Base-by-base conservation (phyloP, 1,284 basidiomycete species). In the Neotropicomus parvogracilis region DNA sequence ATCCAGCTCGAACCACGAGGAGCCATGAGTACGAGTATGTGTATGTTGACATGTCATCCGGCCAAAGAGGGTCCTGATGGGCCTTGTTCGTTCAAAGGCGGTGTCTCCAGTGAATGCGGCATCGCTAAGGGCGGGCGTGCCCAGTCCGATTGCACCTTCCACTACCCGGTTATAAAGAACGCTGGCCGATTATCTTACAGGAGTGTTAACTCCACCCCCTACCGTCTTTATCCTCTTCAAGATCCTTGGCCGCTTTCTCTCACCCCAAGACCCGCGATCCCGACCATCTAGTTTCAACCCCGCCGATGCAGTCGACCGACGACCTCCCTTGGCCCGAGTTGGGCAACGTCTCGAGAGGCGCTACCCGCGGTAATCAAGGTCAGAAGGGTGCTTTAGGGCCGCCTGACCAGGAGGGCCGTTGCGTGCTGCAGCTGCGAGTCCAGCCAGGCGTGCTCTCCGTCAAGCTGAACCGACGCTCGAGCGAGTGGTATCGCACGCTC, bases 281-380 rank as follows among this genome's bases (percentile, higher is more conserved):
- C 49, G 38, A 49, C 46, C 59, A 59, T 67, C 57, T 17, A 50
- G 36, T 43, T 50, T 27, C 24, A 39, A 40, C 40, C 74, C 76
- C 71, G 69, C 74, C 70, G 66, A 86, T 72, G 78, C 77, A 78
- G 50, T 62, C 67, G 52, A 31, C 61, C n/a, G 86, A 88, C 72
- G 85, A 88, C 73, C 74, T 88, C 43, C 86, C 85, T 27, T 88
- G 85, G 85, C 86, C 86, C 54, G 85, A 88, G 68, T 74, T 88
- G 55, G 86, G 85, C 54, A 88, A 88, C 59, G 85, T 88, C 55
- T 86, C 86, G 48, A 78, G 85, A 51, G 85, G 85, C 45, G 85
- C 85, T n/a, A 88, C 86, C 44, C 71, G 85, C 64, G 85, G 85
- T 49, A 88, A 88, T 67, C 85, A 89, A 72, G 85, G 85, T 42